Percentiles rank a stretch among this genome's conserved stretches.
These are phyloP conservation scores for Phialophora chinensis DNA, from an alignment of 2,329 filamentous ascomycete genomes.

Conservation along the genomic window DNA sequence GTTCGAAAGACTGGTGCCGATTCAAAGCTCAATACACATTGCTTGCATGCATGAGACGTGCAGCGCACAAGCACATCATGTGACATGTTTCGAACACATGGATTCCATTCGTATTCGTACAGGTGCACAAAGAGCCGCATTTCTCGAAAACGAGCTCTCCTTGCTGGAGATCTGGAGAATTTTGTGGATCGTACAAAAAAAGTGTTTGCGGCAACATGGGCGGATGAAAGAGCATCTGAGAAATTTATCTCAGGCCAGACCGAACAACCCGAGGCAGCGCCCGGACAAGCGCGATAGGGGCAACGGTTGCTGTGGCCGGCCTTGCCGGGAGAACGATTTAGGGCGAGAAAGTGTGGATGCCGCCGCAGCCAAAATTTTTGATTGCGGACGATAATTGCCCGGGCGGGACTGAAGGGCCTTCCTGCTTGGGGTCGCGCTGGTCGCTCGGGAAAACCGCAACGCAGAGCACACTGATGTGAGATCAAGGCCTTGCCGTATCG, in stretches of 20 bases:
- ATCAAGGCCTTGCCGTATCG: slow-evolving; percentile 21
- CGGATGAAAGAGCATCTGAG: slow-evolving; percentile 12
- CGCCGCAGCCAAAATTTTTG: slow-evolving; percentile 23
- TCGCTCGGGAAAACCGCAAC: slow-evolving; percentile 22
- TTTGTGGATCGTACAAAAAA: slow-evolving; percentile 13
- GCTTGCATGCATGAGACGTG: not conserved
- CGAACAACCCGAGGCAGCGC: slow-evolving; percentile 5
- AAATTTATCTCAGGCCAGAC: slow-evolving; percentile 6
- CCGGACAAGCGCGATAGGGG: slow-evolving; percentile 21
- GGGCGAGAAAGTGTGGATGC: not conserved
- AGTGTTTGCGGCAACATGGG: slow-evolving; percentile 12
- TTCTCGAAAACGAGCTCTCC: not conserved
- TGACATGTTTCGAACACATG: not conserved
- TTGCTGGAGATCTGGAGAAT: slow-evolving; percentile 8
- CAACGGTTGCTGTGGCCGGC: slow-evolving; percentile 18
- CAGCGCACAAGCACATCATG: not conserved
- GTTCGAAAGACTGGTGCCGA: not conserved
- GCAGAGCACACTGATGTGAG: slow-evolving; percentile 2
- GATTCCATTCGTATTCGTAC: not conserved
- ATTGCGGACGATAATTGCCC: slow-evolving; percentile 35
- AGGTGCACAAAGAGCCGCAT: slow-evolving; percentile 7
- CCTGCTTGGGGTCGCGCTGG: slow-evolving; percentile 8
- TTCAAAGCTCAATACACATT: not conserved
- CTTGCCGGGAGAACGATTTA: not conserved
- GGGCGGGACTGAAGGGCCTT: slow-evolving; percentile 21